Conservation (phyloP, 1,139 yeast genomes). For the Hyphopichia khmerensis region DNA sequence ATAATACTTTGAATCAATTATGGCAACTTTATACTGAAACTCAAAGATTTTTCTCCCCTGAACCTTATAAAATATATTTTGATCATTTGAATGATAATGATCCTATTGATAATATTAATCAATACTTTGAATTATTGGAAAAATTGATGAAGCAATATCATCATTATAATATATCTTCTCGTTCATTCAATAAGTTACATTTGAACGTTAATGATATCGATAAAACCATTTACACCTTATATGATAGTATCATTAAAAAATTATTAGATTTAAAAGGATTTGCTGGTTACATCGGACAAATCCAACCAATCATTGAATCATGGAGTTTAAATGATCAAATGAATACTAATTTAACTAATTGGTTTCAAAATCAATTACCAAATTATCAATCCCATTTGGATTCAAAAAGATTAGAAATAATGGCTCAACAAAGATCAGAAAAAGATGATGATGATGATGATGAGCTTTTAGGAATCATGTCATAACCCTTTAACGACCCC, state of each 20-base stretch:
- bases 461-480: slow-evolving; percentile 35
- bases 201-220: slow-evolving; percentile 15
- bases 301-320: slow-evolving; percentile 31
- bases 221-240: slow-evolving; percentile 20
- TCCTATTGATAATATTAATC: slow-evolving; percentile 15
- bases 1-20: slow-evolving; percentile 26
- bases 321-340: slow-evolving; percentile 38
- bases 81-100: slow-evolving; percentile 11
- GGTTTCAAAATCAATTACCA: slow-evolving; percentile 23
- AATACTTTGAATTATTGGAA: slow-evolving; percentile 23
- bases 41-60: slow-evolving; percentile 23
- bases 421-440: slow-evolving; percentile 25
- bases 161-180: slow-evolving; percentile 16
- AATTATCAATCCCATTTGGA: slow-evolving; percentile 25
- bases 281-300: slow-evolving; percentile 27
- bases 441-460: slow-evolving; percentile 24
- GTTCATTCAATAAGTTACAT: slow-evolving; percentile 26
- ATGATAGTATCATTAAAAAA: slow-evolving; percentile 23
- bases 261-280: slow-evolving; percentile 31
- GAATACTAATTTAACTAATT: slow-evolving; percentile 19
- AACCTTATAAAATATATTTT: slow-evolving; percentile 24
- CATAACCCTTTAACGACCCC: neutral
- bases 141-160: slow-evolving; percentile 21
- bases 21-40: slow-evolving; percentile 32
- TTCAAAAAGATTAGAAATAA: slow-evolving; percentile 24